Evolutionary conservation across 768 basidiomycete species (phyloP), one percentile per base, ranked within the genome.

Genomic region (Mycena rebaudengoi): DNA sequence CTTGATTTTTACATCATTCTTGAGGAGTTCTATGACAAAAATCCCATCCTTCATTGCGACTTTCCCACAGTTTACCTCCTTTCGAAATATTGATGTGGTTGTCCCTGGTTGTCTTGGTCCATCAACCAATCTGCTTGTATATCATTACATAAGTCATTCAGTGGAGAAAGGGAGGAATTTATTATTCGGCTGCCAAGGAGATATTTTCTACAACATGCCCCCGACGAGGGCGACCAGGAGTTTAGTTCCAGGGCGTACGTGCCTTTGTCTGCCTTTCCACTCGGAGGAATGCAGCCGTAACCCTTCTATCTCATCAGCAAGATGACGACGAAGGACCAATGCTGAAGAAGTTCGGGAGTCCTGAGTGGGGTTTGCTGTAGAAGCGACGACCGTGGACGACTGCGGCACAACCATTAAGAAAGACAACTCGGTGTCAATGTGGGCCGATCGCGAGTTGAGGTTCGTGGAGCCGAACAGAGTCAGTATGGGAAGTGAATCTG

Each of bases 391-490:
- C 26, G 52, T 45, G 20, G 49, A 25, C 0, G 28, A 23, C 26
- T 60, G 45, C 21, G 89, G 87, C 12, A 93, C 85, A 48, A 90
- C 73, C 84, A 98, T 87, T 46, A 96, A 72, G 74, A 98, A 94
- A 0, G 95, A 96, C 30, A 98, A 82, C 70, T 98, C 96, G 10
- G 94, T 94, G 75, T 98, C 96, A 37, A 98, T 87, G 67, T 93
- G 87, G 1, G 94, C 86, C 2, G 95, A 96, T 5, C 96, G 90
- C 4, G 95, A 91, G 71, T 96, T 96, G 50, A 98, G 85, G 75
- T 98, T 98, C 4, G 96, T 97, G 0, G 95, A 97, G 11, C 96
- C 96, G 74, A 98, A 94, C 49, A 98, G 85, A 0, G 96, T 96
- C 32, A 95, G 75, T 52, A 86, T 71, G 1, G 91, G 96, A 29